Base-by-base conservation (phyloP, 2,329 filamentous ascomycete species). In the Alternaria alternata region DNA sequence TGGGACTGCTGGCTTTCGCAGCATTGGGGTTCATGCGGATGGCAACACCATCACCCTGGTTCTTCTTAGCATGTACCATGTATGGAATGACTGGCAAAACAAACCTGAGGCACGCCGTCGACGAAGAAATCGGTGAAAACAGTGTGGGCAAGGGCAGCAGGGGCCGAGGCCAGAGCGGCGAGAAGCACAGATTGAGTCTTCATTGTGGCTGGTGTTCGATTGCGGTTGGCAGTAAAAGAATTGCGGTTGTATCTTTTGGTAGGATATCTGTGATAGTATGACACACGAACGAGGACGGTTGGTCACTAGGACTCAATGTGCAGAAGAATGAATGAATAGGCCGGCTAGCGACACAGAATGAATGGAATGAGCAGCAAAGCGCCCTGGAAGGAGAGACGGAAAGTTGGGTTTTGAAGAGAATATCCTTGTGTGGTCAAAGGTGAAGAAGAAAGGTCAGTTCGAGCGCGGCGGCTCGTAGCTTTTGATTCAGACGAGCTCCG, bases 11-110 rank as follows among this genome's bases (percentile, higher is more conserved):
- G 51, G 85, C 82, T 0, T 81, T 84, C 7, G 76, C 74, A 3
- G 82, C 78, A 55, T 87, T 79, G 41, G 78, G 81, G 54, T 86
- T 86, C 85, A 90, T 90, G 42, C 91, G 88, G 51, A 93, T 84
- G 69, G 89, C 92, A 26, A 88, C 89, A 30, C 87, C 90, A 71
- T 91, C 88, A 62, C 91, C 91, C 77, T 92, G 41, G 2, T 8
- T 7, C n/a, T 5, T 36, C 57, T 75, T 81, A 74, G 63, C 43
- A 39, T 14, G 3, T 18, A 41, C 11, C 47, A 3, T 12, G 30
- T 39, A 6, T 9, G 16, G n/a, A 14, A n/a, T 6, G 36, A 4
- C 5, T 28, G 30, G 8, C 14, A 46, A 6, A 32, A 64, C 71
- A 32, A 62, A 76, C 75, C 61, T 74, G 73, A 52, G 65, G 63